Base-by-base conservation (phyloP, 1,284 basidiomycete genomes). In the Xerocomus nothofagi region DNA sequence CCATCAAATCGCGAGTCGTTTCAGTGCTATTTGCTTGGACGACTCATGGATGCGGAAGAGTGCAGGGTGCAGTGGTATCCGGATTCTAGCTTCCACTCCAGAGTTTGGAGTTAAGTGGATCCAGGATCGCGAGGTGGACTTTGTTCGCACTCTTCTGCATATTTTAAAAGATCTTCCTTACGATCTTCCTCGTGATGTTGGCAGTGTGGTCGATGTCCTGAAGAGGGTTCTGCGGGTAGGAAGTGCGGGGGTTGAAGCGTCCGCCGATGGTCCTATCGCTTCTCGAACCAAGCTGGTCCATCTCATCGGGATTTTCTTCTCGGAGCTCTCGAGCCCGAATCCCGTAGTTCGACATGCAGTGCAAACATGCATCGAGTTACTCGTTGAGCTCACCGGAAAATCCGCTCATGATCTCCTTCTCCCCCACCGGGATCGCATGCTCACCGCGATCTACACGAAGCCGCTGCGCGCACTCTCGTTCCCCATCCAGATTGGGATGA, bases 391-490 rank as follows among this genome's bases (percentile, higher is more conserved):
- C 26, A 88, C 82, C 49, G 82, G 82, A 17, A 82, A 83, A 58
- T 79, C 88, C 1, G 80, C 91, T 29, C 78, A 84, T 34, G 92
- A 94, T 32, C 75, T 99, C 20, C 77, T 99, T 40, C 73, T 84
- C 58, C 89, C 91, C 2, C 92, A 95, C 58, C 88, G 93, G 42
- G 90, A 93, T 51, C 86, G 94, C 14, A 84, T 98, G 66, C 77
- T 98, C 42, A 82, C 83, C 17, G 87, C 89, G 1, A 96, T 99
- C 61, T 99, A 93, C 73, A 91, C 90, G 23, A 99, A 99, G 67
- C 97, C 97, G 17, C 78, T 99, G n/a, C 81, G 97, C 48, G 97
- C 97, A 0, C 79, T 99, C 17, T 94, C 95, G 2, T 96, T 98
- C 66, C 81, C 90, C 14, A 93, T 96, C 68, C 97, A 99, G 69